phyloP scores from a whole-genome alignment of 352 stramenopile genomes.

The Globisporangium iwayamae region DNA sequence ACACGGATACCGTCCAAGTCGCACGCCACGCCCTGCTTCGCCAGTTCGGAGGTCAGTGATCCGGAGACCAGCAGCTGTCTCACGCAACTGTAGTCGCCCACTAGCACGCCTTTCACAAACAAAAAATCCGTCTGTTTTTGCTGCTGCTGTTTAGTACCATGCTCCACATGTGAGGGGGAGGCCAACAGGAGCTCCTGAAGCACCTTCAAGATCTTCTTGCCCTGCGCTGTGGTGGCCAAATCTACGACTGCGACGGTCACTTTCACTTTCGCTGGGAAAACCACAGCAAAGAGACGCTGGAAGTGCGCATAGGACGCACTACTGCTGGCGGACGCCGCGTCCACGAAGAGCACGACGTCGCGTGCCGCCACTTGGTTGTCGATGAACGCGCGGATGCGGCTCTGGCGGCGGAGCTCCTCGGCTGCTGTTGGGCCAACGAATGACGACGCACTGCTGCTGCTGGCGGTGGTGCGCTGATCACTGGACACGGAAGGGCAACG shows the following conservation, averaged over 20 bases:
- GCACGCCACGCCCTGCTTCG: slow-evolving; percentile 6
- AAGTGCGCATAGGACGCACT: slow-evolving; percentile 1
- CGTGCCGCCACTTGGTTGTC: slow-evolving; percentile 6
- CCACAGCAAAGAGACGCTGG: slow-evolving; percentile 1
- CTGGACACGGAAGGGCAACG: not conserved
- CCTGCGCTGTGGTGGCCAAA: slow-evolving; percentile 23
- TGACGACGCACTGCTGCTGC: not conserved
- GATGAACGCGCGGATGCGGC: slow-evolving; percentile 5
- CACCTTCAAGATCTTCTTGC: slow-evolving; percentile 21
- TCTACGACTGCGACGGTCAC: slow-evolving; percentile 20
- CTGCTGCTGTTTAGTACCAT: not conserved
- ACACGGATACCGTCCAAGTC: slow-evolving; percentile 24
- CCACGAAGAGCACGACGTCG: slow-evolving; percentile 16
- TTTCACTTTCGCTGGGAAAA: not conserved
- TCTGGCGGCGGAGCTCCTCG: not conserved
- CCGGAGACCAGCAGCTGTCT: slow-evolving; percentile 20
- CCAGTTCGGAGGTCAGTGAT: slow-evolving; percentile 6
- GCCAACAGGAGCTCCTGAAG: slow-evolving; percentile 8
- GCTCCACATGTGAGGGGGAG: slow-evolving; percentile 2
- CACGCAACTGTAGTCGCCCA: slow-evolving; percentile 20
- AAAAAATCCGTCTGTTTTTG: slow-evolving; percentile 21
- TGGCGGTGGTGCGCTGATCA: not conserved
- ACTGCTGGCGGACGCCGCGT: not conserved
- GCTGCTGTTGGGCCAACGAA: not conserved
- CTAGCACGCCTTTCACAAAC: slow-evolving; percentile 20